phyloP scores from a whole-genome alignment of 2,329 filamentous ascomycete genomes.

The Blastomyces emzantsi region DNA sequence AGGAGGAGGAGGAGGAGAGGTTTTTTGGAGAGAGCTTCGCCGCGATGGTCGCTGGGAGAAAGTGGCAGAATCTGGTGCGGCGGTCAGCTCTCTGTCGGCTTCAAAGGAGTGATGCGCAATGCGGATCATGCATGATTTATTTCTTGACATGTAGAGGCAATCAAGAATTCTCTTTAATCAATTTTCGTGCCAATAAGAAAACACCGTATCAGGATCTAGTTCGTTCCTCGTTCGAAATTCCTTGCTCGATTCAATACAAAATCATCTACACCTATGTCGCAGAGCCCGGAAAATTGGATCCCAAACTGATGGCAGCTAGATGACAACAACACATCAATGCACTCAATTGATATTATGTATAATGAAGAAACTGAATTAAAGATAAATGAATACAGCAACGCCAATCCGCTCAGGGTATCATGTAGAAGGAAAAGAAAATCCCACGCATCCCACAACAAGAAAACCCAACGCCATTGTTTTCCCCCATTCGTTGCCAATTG shows the following conservation, averaged over 20 bases:
- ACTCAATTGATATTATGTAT: background rate
- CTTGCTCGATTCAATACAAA: background rate
- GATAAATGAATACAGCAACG: background rate
- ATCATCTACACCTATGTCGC: background rate
- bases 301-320: background rate
- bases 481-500: background rate
- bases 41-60: background rate
- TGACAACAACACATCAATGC: background rate
- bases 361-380: background rate
- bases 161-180: background rate
- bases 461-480: background rate
- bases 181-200: background rate
- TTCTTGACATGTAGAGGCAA: background rate
- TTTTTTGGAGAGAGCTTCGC: slow-evolving; percentile 5
- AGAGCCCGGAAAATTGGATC: background rate
- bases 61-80: slow-evolving; percentile 1
- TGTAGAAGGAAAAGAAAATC: background rate
- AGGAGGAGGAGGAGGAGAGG: background rate
- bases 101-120: background rate
- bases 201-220: background rate
- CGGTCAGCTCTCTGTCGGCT: background rate
- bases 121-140: background rate
- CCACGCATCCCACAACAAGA: background rate
- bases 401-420: background rate
- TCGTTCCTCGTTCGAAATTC: background rate